phyloP scores from a whole-genome alignment of 306 rosid species.

The Prinsepia uniflora region DNA sequence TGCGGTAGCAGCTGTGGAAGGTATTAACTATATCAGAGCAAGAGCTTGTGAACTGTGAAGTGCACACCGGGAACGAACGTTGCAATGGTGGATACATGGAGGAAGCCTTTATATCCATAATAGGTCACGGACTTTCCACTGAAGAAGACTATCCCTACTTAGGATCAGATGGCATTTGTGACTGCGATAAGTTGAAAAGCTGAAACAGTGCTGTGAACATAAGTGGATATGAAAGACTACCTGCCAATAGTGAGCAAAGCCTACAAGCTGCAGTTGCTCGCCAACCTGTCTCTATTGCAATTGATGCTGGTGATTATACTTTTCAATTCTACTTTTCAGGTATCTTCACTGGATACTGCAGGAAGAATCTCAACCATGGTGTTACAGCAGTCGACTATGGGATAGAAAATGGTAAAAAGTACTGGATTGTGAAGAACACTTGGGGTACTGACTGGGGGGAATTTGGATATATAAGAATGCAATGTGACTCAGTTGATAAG shows the following conservation, averaged over 20 bases:
- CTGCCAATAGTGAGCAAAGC: constrained; percentile 42
- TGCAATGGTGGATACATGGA: constrained; percentile 69
- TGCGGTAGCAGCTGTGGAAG: constrained; percentile 78
- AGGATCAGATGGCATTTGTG: constrained; percentile 38
- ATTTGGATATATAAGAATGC: constrained; percentile 56
- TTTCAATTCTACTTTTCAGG: constrained; percentile 64
- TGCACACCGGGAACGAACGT: constrained; percentile 42
- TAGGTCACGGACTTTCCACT: constrained; percentile 36
- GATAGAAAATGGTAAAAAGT: constrained; percentile 35
- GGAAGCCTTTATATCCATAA: constrained; percentile 51
- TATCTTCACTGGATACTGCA: constrained; percentile 49
- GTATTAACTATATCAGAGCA: constrained; percentile 62
- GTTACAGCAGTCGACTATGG: constrained; percentile 70
- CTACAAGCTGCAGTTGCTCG: constrained; percentile 55
- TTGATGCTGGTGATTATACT: constrained; percentile 46
- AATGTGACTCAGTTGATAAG: constrained; percentile 25
- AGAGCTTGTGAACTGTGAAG: constrained; percentile 68
- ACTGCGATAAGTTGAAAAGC: constrained; percentile 23
- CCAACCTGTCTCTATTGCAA: constrained; percentile 67
- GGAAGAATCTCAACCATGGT: constrained; percentile 60
- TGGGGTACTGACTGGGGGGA: constrained; percentile 71
- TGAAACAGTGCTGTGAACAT: constrained; percentile 26
- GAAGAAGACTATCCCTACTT: constrained; percentile 50
- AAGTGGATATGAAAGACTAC: constrained; percentile 50
- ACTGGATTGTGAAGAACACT: constrained; percentile 75